A percentile compares a stretch with the other conserved stretches of the same genome.
Evolutionary conservation across 2,329 filamentous ascomycete species (phyloP).

Genomic region (Cercospora sp.): DNA sequence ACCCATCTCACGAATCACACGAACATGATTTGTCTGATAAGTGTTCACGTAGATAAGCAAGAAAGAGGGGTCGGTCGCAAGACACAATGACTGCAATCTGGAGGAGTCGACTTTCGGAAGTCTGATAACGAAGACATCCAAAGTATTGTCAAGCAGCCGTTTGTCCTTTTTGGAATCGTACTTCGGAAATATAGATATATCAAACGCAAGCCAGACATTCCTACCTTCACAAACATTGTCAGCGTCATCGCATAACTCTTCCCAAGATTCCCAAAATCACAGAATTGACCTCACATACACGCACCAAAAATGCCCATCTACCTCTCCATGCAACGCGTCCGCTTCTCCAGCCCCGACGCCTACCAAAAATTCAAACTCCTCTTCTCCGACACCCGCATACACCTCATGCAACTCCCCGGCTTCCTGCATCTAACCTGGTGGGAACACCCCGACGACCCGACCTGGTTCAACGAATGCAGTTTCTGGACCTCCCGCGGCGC

Average conservation of each 20-base stretch:
- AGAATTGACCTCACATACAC: too few species aligned
- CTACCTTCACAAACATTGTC: too few species aligned
- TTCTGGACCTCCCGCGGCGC: slow-evolving; percentile 12
- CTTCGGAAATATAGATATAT: too few species aligned
- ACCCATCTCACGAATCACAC: neutral
- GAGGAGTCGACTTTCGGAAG: neutral
- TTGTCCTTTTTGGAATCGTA: neutral
- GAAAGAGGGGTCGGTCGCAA: neutral
- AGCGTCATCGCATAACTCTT: too few species aligned
- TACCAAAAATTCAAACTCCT: slow-evolving; percentile 17
- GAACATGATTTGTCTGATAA: neutral
- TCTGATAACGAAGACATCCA: neutral
- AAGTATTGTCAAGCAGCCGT: neutral
- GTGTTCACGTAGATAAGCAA: neutral
- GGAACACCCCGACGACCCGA: slow-evolving; percentile 13
- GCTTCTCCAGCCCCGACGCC: slow-evolving; percentile 15
- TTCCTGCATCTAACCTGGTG: slow-evolving; percentile 18
- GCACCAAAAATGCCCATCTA: slow-evolving; percentile 14
- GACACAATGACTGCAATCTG: too few species aligned
- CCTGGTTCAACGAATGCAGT: slow-evolving; percentile 14
- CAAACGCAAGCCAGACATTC: too few species aligned
- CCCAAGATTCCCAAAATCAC: too few species aligned
- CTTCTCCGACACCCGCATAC: slow-evolving; percentile 16
- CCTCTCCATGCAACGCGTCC: slow-evolving; percentile 18
- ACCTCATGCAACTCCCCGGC: slow-evolving; percentile 14